Evolutionary conservation across 208 protist species (phyloP).

Genomic region (Leishmania guyanensis): DNA sequence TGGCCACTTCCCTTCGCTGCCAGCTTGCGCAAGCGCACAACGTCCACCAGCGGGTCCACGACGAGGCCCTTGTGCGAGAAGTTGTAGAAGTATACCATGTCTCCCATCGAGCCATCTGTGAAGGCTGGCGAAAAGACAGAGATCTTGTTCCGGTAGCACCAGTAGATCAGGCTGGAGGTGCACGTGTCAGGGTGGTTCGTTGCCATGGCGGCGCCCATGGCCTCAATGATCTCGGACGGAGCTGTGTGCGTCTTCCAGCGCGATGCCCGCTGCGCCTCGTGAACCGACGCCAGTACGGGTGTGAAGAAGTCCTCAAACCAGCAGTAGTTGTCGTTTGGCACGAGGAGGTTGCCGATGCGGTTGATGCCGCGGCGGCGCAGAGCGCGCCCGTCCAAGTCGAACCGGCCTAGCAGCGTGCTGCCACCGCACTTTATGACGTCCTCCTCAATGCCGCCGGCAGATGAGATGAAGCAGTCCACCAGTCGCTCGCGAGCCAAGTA

Average conservation of each 20-base stretch:
- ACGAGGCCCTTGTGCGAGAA: constrained; percentile 97
- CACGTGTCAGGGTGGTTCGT: constrained; percentile 87
- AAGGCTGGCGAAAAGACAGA: constrained; percentile 99
- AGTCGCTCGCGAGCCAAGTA: constrained; percentile 96
- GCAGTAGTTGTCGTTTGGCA: constrained; percentile 99
- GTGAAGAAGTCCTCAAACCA: constrained; percentile 99
- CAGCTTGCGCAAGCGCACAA: constrained; percentile 55
- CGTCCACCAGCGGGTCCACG: constrained; percentile 94
- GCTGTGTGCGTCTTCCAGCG: constrained; percentile 78
- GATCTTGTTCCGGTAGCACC: constrained; percentile 98
- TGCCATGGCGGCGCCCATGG: constrained; percentile 94
- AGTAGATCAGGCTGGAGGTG: constrained; percentile 97
- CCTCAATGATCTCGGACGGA: constrained; percentile 96
- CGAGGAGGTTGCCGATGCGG: constrained; percentile 99
- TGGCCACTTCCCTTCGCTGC: constrained; percentile 18
- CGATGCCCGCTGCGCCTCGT: constrained; percentile 89
- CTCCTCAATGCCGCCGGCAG: constrained; percentile 99
- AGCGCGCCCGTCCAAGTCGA: constrained; percentile 90
- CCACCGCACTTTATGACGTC: constrained; percentile 99
- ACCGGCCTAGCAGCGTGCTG: constrained; percentile 95
- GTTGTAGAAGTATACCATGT: constrained; percentile 99
- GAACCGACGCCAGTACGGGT: constrained; percentile 95
- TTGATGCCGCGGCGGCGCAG: constrained; percentile 95
- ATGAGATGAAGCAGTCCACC: constrained; percentile 98
- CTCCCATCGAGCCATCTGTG: constrained; percentile 99